A percentile compares a stretch with the other conserved stretches of the same genome.
phyloP scores from a whole-genome alignment of 1,139 yeast species.

The Zygosaccharomyces sapae region DNA sequence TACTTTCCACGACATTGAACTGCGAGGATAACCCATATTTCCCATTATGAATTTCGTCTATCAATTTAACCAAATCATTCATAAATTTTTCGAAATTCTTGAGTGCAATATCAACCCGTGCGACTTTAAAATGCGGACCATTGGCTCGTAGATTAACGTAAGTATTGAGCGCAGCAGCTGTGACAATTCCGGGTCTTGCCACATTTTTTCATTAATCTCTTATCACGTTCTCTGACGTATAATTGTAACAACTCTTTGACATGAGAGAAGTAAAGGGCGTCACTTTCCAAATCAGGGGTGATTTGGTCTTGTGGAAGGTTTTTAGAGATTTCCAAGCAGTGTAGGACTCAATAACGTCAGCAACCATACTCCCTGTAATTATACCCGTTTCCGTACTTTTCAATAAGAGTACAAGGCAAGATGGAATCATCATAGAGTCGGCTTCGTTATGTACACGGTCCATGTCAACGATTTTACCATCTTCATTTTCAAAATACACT shows the following conservation, averaged over 20 bases:
- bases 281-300: not conserved
- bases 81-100: constrained; percentile 68
- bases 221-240: constrained; percentile 67
- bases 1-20: constrained; percentile 56
- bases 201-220: constrained; percentile 63
- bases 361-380: constrained; percentile 24
- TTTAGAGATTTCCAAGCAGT: constrained; percentile 40
- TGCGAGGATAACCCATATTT: constrained; percentile 39
- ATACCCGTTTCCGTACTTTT: constrained; percentile 23
- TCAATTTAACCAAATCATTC: constrained; percentile 60
- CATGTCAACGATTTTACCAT: constrained; percentile 31
- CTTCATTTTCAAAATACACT: constrained; percentile 34
- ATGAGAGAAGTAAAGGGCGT: constrained; percentile 40
- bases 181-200: constrained; percentile 82
- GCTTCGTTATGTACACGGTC: constrained; percentile 39
- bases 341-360: constrained; percentile 32
- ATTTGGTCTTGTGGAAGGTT: constrained; percentile 10
- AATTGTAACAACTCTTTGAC: constrained; percentile 61
- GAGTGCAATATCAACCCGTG: constrained; percentile 72
- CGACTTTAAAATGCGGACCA: constrained; percentile 72
- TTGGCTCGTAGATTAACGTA: constrained; percentile 77
- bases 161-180: constrained; percentile 65
- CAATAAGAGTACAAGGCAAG: constrained; percentile 35
- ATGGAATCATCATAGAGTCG: constrained; percentile 36
- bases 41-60: constrained; percentile 43